These are phyloP conservation scores for Plenodomus tracheiphilus DNA, from an alignment of 2,329 filamentous ascomycete species.

Conservation along the genomic window DNA sequence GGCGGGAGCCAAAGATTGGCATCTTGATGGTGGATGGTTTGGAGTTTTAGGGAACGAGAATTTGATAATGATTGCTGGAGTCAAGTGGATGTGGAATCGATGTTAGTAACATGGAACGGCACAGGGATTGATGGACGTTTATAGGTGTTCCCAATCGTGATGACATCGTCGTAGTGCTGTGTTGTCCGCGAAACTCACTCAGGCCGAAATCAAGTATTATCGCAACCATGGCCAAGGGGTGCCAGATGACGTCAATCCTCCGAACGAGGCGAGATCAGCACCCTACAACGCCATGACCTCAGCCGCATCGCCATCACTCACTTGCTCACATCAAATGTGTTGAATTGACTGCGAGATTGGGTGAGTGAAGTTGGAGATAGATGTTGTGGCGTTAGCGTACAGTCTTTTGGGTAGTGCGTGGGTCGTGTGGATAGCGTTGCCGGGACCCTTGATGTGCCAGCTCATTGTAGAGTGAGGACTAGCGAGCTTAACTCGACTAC, in stretches of 20 bases:
- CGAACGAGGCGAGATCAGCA: slow-evolving; percentile 10
- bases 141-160: background rate
- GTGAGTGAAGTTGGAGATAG: background rate
- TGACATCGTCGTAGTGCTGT: slow-evolving; percentile 2
- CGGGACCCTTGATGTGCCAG: slow-evolving; percentile 13
- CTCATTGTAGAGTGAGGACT: slow-evolving; percentile 8
- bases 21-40: slow-evolving; percentile 14
- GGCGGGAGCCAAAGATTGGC: slow-evolving; percentile 42
- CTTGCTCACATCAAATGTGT: background rate
- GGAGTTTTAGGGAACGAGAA: background rate
- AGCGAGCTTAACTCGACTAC: slow-evolving; percentile 26
- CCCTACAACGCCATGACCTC: background rate
- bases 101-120: too few relatives aligned
- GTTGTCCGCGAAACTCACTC: background rate
- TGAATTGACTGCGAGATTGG: background rate
- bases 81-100: background rate
- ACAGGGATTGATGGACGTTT: too few relatives aligned
- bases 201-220: background rate
- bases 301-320: slow-evolving; percentile 11
- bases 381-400: background rate
- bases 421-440: slow-evolving; percentile 10
- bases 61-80: too few relatives aligned
- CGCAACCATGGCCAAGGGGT: slow-evolving; percentile 1
- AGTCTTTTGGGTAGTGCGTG: slow-evolving; percentile 12
- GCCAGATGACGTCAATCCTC: slow-evolving; percentile 20